Percentiles rank a stretch among this genome's conserved stretches.
Evolutionary conservation across 805 yeast genomes (phyloP).

Genomic region (Candida nemodendra): DNA sequence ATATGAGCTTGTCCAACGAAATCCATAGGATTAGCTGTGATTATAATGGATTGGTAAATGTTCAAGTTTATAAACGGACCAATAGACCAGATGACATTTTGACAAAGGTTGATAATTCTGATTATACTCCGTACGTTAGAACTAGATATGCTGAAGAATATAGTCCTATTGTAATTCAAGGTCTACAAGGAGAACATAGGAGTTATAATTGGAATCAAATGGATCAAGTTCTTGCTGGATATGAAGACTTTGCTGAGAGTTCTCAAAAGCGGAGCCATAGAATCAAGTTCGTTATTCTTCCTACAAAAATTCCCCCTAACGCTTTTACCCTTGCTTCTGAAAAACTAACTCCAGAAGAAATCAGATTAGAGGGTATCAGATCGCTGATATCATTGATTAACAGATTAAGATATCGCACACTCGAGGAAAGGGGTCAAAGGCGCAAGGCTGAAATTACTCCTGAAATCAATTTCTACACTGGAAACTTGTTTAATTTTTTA

Average conservation of each 20-base stretch:
- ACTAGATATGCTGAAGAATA: constrained; percentile 76
- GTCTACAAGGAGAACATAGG: constrained; percentile 50
- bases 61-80: constrained; percentile 64
- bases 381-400: constrained; percentile 63
- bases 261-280: constrained; percentile 55
- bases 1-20: constrained; percentile 75
- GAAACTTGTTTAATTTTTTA: constrained; percentile 69
- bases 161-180: constrained; percentile 54
- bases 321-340: constrained; percentile 48
- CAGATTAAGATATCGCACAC: constrained; percentile 49
- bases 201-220: constrained; percentile 84
- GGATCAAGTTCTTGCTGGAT: constrained; percentile 91
- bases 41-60: constrained; percentile 67
- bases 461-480: constrained; percentile 84
- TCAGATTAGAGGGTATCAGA: constrained; percentile 87
- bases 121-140: constrained; percentile 58
- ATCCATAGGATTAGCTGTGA: constrained; percentile 82
- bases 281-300: constrained; percentile 82
- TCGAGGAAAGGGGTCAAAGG: constrained; percentile 38
- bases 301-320: constrained; percentile 66
- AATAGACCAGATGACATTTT: constrained; percentile 29
- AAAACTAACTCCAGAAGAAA: constrained; percentile 74
- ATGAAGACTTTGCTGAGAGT: constrained; percentile 66
- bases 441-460: constrained; percentile 55
- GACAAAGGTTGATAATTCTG: constrained; percentile 20